These are phyloP conservation scores for Pleurotus platypus DNA, from an alignment of 768 basidiomycete genomes.

Conservation along the genomic window DNA sequence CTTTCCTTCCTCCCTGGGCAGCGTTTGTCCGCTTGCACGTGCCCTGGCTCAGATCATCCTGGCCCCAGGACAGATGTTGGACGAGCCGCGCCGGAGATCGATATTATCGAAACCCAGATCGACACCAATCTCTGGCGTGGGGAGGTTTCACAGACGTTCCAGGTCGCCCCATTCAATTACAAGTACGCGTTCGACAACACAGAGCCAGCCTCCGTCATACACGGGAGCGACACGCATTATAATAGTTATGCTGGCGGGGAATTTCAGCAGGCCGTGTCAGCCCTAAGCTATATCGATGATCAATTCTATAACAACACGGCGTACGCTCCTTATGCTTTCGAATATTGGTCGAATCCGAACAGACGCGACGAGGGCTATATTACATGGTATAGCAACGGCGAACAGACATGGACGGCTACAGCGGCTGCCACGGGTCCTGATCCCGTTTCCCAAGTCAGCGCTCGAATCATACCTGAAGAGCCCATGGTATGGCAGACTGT, in stretches of 20 bases:
- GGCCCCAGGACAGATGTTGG: conserved; percentile 69
- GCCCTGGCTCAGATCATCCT: conserved; percentile 81
- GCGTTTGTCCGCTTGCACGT: conserved; percentile 84
- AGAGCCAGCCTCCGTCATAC: conserved; percentile 49
- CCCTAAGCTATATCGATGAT: conserved; percentile 51
- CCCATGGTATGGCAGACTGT: conserved; percentile 69
- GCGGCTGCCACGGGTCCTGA: conserved; percentile 69
- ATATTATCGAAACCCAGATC: conserved; percentile 84
- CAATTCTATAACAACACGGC: conserved; percentile 50
- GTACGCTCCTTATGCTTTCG: conserved; percentile 69
- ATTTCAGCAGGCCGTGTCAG: conserved; percentile 76
- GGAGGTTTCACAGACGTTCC: conserved; percentile 77
- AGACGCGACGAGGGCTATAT: conserved; percentile 69
- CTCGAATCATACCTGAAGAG: conserved; percentile 82
- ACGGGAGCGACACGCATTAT: conserved; percentile 45
- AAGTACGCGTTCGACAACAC: conserved; percentile 58
- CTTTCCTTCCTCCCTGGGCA: conserved; percentile 87
- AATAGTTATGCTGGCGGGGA: conserved; percentile 71
- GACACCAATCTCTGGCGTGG: conserved; percentile 47
- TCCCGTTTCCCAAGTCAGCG: conserved; percentile 47
- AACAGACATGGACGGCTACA: conserved; percentile 69
- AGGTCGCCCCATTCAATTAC: conserved; percentile 77
- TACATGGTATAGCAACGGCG: conserved; percentile 73
- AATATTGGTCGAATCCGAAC: conserved; percentile 77
- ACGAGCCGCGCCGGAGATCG: conserved; percentile 89